Base-by-base conservation (phyloP, 257 asterid genomes). In the Solanum clarkiae region DNA sequence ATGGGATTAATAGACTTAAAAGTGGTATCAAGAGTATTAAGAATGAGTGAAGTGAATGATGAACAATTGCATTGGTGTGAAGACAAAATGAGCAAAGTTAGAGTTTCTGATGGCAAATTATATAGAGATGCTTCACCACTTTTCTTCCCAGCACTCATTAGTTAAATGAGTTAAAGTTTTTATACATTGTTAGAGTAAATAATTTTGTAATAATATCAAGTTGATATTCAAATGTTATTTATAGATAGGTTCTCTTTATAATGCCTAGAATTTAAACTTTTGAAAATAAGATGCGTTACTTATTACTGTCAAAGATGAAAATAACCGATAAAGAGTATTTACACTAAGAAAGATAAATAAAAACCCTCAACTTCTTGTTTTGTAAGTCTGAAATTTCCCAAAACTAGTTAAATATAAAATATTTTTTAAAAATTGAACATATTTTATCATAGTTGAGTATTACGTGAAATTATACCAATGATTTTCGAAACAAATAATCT, bases 61-160 rank as follows among this genome's bases (percentile, higher is more conserved):
- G 98, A 93, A 18, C 97, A 90, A 47, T 62, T 95, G 91, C 97
- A 91, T 63, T 95, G 99, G 99, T 94, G 99, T 74, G 99, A 94
- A 85, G 91, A 88, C 89, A 95, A 95, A 91, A 94, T 95, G 98
- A 89, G 93, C 91, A 95, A 92, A 93, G 95, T 95, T 29, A 92
- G 91, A 75, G 91, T 95, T 40, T 88, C 94, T 55, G 97, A 93
- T 87, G 95, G 95, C 86, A 94, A 93, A 75, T 84, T 95, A 53
- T 92, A 88, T 2, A 95, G 99, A 92, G 99, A 95, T 90, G 91
- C 97, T 65, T 85, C 95, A 17, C 97, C 98, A 87, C 97, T 94
- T 90, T 94, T 95, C 89, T 95, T 93, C 88, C 98, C 99, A 66
- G 93, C 97, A 60, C 93, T 92, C 86, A 91, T 45, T 72, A 44